phyloP scores from a whole-genome alignment of 345 rosid genomes.

The Eucalyptus curtisii region DNA sequence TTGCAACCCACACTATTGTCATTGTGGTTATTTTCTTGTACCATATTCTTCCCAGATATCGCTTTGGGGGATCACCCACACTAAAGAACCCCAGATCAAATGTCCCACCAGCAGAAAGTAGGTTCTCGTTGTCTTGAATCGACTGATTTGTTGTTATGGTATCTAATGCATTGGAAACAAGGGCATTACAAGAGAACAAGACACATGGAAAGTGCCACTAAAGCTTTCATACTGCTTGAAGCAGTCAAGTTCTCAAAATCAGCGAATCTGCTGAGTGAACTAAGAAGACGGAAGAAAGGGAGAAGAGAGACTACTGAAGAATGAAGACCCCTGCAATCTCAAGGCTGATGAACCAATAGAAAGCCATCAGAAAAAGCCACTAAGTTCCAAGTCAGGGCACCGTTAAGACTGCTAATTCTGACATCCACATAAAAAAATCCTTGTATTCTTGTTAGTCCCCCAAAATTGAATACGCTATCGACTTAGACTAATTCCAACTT shows the following conservation, averaged over 20 bases:
- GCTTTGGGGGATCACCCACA: not conserved
- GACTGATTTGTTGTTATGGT: not conserved
- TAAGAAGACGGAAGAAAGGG: too few species aligned
- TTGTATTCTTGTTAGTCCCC: too few species aligned
- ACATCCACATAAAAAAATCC: too few species aligned
- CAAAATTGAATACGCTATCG: too few species aligned
- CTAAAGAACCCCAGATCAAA: slow-evolving; percentile 18
- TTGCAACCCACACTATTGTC: slow-evolving; percentile 8
- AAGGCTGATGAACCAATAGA: too few species aligned
- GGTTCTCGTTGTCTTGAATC: slow-evolving; percentile 3
- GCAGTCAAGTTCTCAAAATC: not conserved
- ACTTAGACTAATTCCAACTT: too few species aligned
- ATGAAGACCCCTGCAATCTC: too few species aligned
- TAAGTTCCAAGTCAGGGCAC: too few species aligned
- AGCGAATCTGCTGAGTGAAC: too few species aligned
- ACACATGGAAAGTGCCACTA: not conserved
- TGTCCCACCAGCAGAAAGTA: not conserved
- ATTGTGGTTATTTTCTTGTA: slow-evolving; percentile 1
- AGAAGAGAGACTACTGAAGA: too few species aligned
- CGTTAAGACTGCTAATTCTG: too few species aligned
- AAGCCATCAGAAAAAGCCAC: too few species aligned
- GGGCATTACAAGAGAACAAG: not conserved
- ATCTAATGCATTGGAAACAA: not conserved
- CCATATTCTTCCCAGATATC: slow-evolving; percentile 21
- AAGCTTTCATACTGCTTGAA: not conserved